Percentiles rank a stretch among this genome's conserved stretches.
Evolutionary conservation across 208 protist genomes (phyloP).

Genomic region (Eutreptiella sp.): DNA sequence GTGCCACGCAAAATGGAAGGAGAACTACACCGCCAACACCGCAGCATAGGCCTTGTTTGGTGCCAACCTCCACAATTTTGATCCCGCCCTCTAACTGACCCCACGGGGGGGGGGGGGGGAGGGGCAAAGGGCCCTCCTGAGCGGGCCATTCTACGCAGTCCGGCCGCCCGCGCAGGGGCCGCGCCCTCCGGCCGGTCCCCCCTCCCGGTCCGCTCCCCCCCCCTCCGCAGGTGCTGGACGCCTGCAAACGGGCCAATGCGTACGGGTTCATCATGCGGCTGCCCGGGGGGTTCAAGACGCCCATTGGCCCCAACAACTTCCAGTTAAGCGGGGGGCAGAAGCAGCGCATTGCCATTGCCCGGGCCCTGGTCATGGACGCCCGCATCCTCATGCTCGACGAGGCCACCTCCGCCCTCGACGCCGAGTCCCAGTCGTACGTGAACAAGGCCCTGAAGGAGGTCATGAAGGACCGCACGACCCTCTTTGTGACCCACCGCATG

Average conservation of each 20-base stretch:
- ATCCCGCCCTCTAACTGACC: no score
- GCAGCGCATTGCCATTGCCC: conserved; percentile 46
- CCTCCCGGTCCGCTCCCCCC: no score
- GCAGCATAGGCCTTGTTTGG: no score
- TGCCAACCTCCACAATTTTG: no score
- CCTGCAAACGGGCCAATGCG: conserved; percentile 12
- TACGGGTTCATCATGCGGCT: conserved; percentile 33
- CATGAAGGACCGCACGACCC: conserved; percentile 19
- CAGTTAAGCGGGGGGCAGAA: conserved; percentile 45
- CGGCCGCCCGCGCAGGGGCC: no score
- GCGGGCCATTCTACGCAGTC: no score
- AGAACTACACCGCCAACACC: no score
- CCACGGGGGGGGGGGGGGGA: no score
- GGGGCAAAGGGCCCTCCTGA: no score
- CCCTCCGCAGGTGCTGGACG: no score
- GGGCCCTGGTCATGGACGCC: conserved; percentile 41
- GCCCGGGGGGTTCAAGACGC: conserved; percentile 41
- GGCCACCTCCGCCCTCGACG: conserved; percentile 52
- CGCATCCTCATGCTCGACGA: conserved; percentile 49
- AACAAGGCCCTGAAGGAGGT: neutral
- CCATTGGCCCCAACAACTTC: conserved; percentile 34
- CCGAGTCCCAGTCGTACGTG: conserved; percentile 43
- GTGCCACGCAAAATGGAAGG: no score
- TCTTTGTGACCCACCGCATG: conserved; percentile 55
- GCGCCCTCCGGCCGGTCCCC: no score